Evolutionary conservation across 2,329 filamentous ascomycete species (phyloP), one percentile per base, ranked within the genome.

Genomic region (Ciborinia camelliae): DNA sequence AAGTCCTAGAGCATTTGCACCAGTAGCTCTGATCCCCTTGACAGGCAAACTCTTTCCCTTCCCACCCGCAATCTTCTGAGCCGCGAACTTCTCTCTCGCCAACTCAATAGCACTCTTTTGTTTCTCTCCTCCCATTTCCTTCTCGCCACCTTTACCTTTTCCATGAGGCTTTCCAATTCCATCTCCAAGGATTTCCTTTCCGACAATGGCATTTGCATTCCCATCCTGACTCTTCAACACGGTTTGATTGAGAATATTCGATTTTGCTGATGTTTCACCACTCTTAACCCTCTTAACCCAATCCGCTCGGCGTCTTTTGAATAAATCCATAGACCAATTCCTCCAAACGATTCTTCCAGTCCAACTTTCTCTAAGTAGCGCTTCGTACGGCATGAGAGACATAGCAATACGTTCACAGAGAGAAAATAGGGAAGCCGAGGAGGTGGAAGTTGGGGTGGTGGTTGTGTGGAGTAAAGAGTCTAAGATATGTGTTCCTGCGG

Each of bases 271-370:
- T 6, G 60, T n/a, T 14, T 63, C 47, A 20, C 52, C 54, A 28
- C 50, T 48, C 41, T 41, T 60, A 14, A 83, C 84, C 69, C 85
- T 81, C 64, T 79, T 80, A 65, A 87, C 80, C 89, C 89, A 91
- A 64, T 90, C 86, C 7, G 78, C 79, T 48, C 85, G 79, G 61
- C 82, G 79, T 35, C 86, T 79, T 73, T 87, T 88, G 76, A 88
- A 91, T 7, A 89, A 76, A 75, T 91, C 89, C 84, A 91, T 88
- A 43, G 81, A 83, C 88, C 89, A 91, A 72, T 90, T 91, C 68
- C 86, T 81, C 87, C 88, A 90, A 14, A 91, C 87, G 3, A 85
- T 86, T 41, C 88, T 79, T 2, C 89, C 89, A 28, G 86, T 81
- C 43, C 82, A 84, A 1, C 84, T 87, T 65, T 90, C 86, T n/a